Conservation (phyloP, 2,329 filamentous ascomycete genomes). For the Sclerotinia subarctica region DNA sequence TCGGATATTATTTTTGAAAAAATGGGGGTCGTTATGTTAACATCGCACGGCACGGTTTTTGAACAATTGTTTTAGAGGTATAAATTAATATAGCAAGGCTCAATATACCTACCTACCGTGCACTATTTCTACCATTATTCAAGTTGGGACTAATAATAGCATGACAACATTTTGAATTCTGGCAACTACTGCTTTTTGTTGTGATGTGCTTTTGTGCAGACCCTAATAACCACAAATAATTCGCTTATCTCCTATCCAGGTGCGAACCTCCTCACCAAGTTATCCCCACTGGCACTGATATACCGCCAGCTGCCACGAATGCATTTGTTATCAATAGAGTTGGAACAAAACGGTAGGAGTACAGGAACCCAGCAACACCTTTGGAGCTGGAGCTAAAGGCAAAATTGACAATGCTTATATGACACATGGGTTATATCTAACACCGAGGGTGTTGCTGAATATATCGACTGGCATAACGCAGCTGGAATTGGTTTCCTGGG, state of each 20-base stretch:
- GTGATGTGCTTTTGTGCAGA: background rate
- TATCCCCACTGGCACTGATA: slow-evolving; percentile 1
- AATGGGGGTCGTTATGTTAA: background rate
- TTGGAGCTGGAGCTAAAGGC: background rate
- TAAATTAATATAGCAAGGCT: background rate
- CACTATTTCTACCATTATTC: background rate
- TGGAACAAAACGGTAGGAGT: background rate
- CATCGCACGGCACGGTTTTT: background rate
- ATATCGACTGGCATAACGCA: slow-evolving; percentile 1
- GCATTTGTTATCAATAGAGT: background rate
- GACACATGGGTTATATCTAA: slow-evolving; percentile 9
- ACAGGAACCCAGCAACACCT: background rate
- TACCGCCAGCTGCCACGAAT: background rate
- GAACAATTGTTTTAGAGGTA: background rate
- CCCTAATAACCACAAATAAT: background rate
- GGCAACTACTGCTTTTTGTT: background rate
- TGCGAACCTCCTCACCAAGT: background rate
- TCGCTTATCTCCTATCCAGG: background rate
- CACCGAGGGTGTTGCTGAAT: background rate
- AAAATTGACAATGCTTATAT: slow-evolving; percentile 1
- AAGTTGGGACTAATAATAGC: no score
- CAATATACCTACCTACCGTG: background rate
- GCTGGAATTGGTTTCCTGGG: background rate
- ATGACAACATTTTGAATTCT: background rate
- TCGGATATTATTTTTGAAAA: background rate